Evolutionary conservation across 805 yeast species (phyloP).

Genomic region (Scheffersomyces ergatensis): DNA sequence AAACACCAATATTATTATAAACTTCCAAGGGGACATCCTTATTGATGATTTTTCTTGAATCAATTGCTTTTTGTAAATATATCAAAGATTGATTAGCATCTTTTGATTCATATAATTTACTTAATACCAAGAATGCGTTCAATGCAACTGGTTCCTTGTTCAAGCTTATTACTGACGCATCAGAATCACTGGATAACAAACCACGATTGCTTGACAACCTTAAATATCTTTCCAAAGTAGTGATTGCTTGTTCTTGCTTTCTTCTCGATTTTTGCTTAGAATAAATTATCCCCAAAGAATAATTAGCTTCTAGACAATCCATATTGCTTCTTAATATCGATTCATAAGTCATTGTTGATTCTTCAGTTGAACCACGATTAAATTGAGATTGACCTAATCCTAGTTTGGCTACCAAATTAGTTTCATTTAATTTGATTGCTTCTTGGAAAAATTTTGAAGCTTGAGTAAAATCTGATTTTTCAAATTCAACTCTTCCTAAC

Average conservation of each 20-base stretch:
- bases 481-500: slow-evolving; percentile 78
- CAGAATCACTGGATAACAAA: slow-evolving; percentile 19
- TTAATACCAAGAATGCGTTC: slow-evolving; percentile 66
- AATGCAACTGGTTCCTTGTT: slow-evolving; percentile 56
- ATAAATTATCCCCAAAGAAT: slow-evolving; percentile 73
- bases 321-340: slow-evolving; percentile 63
- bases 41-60: slow-evolving; percentile 38
- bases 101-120: slow-evolving; percentile 65
- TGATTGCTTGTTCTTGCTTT: slow-evolving; percentile 54
- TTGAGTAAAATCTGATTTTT: slow-evolving; percentile 55
- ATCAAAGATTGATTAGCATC: slow-evolving; percentile 68
- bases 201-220: slow-evolving; percentile 54
- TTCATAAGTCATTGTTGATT: slow-evolving; percentile 84
- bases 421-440: slow-evolving; percentile 63
- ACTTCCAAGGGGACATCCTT: slow-evolving; percentile 57
- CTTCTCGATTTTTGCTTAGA: slow-evolving; percentile 42
- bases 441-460: slow-evolving; percentile 74
- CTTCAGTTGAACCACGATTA: slow-evolving; percentile 70
- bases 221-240: slow-evolving; percentile 67
- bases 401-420: slow-evolving; percentile 65
- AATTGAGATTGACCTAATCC: slow-evolving; percentile 87
- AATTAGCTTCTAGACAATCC: slow-evolving; percentile 69
- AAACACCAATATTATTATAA: slow-evolving; percentile 81
- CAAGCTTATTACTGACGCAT: slow-evolving; percentile 16
- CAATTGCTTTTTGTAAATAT: slow-evolving; percentile 60